A percentile compares a stretch with the other conserved stretches of the same genome.
phyloP scores from a whole-genome alignment of 768 basidiomycete species.

The Hypholoma fasciculare region DNA sequence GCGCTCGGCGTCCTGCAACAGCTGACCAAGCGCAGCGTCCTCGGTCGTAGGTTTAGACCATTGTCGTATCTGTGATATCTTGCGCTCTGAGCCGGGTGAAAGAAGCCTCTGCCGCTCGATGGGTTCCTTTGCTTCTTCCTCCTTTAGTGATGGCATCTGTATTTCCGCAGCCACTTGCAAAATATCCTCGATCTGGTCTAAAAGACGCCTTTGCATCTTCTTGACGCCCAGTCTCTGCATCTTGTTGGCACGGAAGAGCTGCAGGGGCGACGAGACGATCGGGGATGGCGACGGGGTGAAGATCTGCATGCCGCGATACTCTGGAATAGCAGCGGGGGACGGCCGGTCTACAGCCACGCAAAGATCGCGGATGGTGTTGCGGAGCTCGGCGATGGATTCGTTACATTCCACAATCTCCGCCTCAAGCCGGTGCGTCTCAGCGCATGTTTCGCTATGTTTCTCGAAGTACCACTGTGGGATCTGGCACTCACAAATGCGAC shows the following conservation, averaged over 20 bases:
- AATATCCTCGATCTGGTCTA: slow-evolving; percentile 88
- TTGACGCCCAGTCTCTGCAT: slow-evolving; percentile 80
- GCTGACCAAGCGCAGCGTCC: slow-evolving; percentile 79
- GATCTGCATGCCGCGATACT: slow-evolving; percentile 88
- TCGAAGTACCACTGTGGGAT: slow-evolving; percentile 99
- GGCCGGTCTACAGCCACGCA: slow-evolving; percentile 68
- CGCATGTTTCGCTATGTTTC: slow-evolving; percentile 99
- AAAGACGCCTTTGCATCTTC: slow-evolving; percentile 75
- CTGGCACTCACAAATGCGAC: slow-evolving; percentile 96
- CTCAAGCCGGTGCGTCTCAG: slow-evolving; percentile 93
- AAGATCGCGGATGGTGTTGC: slow-evolving; percentile 83
- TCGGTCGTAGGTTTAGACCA: slow-evolving; percentile 88
- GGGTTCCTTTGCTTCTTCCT: slow-evolving; percentile 88
- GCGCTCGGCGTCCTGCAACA: slow-evolving; percentile 86
- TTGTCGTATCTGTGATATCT: slow-evolving; percentile 76
- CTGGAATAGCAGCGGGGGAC: slow-evolving; percentile 66
- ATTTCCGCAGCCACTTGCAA: slow-evolving; percentile 79
- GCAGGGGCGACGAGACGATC: slow-evolving; percentile 70
- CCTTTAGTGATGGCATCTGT: slow-evolving; percentile 84
- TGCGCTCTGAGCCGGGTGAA: slow-evolving; percentile 86
- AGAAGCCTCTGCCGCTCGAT: slow-evolving; percentile 91
- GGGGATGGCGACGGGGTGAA: slow-evolving; percentile 75
- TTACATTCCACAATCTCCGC: slow-evolving; percentile 94
- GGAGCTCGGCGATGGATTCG: slow-evolving; percentile 86
- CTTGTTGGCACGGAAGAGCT: slow-evolving; percentile 74